Conservation (phyloP, 805 yeast genomes). For the Teunomyces atbi region DNA sequence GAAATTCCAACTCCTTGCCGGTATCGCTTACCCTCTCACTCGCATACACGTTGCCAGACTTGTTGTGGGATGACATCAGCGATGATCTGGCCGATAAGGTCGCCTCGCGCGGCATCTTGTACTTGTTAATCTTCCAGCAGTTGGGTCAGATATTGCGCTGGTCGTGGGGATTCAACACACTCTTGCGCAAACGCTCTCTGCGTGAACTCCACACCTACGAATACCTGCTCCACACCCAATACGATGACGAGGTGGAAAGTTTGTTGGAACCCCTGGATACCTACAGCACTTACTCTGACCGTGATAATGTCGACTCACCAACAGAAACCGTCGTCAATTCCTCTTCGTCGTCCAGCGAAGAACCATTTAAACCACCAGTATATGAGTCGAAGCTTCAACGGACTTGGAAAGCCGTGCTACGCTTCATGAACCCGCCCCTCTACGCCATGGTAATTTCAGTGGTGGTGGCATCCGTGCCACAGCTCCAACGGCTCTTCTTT, state of each 20-base stretch:
- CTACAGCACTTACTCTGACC: not conserved
- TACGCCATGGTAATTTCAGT: slow-evolving; percentile 73
- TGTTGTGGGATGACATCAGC: slow-evolving; percentile 71
- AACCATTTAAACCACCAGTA: not conserved
- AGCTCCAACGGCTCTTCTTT: slow-evolving; percentile 56
- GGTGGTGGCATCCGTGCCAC: slow-evolving; percentile 65
- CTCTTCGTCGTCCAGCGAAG: not conserved
- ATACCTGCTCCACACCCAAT: slow-evolving; percentile 5
- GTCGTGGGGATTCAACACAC: slow-evolving; percentile 83
- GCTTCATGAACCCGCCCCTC: slow-evolving; percentile 77
- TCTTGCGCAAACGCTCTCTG: slow-evolving; percentile 52
- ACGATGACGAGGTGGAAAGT: slow-evolving; percentile 8
- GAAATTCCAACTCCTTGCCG: slow-evolving; percentile 92
- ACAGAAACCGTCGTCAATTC: not conserved
- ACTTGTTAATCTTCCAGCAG: slow-evolving; percentile 74
- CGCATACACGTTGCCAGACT: slow-evolving; percentile 71
- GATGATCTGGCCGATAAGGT: slow-evolving; percentile 67
- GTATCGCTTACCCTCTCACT: slow-evolving; percentile 83
- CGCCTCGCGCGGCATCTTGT: slow-evolving; percentile 75
- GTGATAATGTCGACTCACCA: not conserved
- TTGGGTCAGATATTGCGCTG: slow-evolving; percentile 80
- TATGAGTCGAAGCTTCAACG: no score
- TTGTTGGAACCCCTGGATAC: slow-evolving; percentile 6
- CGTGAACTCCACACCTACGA: slow-evolving; percentile 30
- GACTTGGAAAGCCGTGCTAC: slow-evolving; percentile 16